Conservation (phyloP, 768 basidiomycete species). For the Mycena filopes region DNA sequence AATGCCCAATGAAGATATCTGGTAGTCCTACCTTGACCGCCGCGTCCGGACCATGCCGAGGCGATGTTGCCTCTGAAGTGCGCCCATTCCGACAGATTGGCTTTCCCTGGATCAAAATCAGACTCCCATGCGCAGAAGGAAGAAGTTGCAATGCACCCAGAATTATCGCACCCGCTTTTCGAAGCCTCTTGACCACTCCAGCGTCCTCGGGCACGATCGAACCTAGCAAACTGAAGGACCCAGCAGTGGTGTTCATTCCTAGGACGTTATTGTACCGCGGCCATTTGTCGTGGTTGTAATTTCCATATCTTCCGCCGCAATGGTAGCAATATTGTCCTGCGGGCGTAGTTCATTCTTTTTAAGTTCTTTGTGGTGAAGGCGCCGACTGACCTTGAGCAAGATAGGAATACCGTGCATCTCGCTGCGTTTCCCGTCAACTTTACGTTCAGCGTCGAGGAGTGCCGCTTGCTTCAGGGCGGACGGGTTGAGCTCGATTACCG, state of each 20-base stretch:
- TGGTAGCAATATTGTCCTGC: slow-evolving; percentile 60
- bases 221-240: slow-evolving; percentile 54
- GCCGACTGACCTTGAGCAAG: slow-evolving; percentile 52
- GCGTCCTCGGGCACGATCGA: slow-evolving; percentile 59
- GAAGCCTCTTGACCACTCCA: slow-evolving; percentile 54
- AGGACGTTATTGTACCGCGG: too few species aligned
- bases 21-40: slow-evolving; percentile 52
- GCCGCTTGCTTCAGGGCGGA: slow-evolving; percentile 64
- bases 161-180: slow-evolving; percentile 57
- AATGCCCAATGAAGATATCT: neutral
- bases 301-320: slow-evolving; percentile 55
- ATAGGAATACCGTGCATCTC: slow-evolving; percentile 65
- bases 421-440: slow-evolving; percentile 53
- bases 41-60: slow-evolving; percentile 68
- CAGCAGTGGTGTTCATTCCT: slow-evolving; percentile 61
- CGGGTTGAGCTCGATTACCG: slow-evolving; percentile 68
- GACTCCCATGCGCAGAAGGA: neutral
- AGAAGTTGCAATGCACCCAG: slow-evolving; percentile 45
- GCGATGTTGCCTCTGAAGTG: slow-evolving; percentile 58
- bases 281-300: too few species aligned
- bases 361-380: too few species aligned
- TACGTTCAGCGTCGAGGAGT: slow-evolving; percentile 57
- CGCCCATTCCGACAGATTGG: slow-evolving; percentile 66
- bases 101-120: slow-evolving; percentile 52
- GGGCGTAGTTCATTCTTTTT: neutral